Conservation (phyloP, 1,284 basidiomycete species). For the Leccinum proximum region DNA sequence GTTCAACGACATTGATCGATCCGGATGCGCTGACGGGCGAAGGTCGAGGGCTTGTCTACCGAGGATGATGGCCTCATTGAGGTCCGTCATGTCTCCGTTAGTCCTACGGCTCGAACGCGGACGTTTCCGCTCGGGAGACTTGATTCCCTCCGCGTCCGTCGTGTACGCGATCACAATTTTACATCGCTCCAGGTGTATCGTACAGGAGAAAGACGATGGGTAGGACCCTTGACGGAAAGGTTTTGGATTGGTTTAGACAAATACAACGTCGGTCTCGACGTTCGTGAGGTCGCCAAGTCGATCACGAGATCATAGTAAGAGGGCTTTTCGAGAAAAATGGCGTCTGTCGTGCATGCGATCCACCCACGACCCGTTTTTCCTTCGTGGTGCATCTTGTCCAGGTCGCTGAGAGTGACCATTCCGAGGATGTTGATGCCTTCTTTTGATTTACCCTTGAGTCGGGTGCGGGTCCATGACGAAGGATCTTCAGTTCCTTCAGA, state of each 20-base stretch:
- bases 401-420: conserved; percentile 71
- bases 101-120: conserved; percentile 29
- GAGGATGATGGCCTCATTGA: no score
- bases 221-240: conserved; percentile 36
- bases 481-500: conserved; percentile 22
- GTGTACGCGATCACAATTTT: conserved; percentile 66
- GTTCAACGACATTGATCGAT: no score
- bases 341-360: conserved; percentile 83
- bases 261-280: conserved; percentile 63
- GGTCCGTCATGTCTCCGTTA: no score
- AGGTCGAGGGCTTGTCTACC: no score
- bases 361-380: conserved; percentile 60
- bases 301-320: conserved; percentile 73
- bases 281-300: conserved; percentile 64
- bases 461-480: conserved; percentile 22
- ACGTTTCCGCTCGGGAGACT: conserved; percentile 58
- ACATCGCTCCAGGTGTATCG: conserved; percentile 81
- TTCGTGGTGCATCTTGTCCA: conserved; percentile 56
- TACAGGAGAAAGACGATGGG: conserved; percentile 54
- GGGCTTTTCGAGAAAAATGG: conserved; percentile 76
- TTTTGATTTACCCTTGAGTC: conserved; percentile 43
- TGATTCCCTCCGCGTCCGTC: conserved; percentile 56
- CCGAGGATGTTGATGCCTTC: conserved; percentile 67
- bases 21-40: no score
- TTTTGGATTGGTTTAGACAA: conserved; percentile 46